Evolutionary conservation across 2,329 filamentous ascomycete species (phyloP).

Genomic region (Epichloe sibirici): DNA sequence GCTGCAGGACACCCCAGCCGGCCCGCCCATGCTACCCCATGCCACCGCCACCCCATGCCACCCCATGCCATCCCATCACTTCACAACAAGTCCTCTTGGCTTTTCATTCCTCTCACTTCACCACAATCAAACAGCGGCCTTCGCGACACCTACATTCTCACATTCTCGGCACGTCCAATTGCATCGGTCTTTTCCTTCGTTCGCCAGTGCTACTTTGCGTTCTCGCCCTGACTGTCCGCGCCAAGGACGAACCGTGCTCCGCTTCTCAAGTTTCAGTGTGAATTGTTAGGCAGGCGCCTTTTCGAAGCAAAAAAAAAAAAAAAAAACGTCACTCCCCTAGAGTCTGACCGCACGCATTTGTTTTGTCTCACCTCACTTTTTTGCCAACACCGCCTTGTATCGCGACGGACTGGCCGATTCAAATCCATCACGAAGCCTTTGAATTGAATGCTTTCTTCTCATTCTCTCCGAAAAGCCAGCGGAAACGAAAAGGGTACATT

Average conservation of each 20-base stretch:
- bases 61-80: neutral
- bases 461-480: neutral
- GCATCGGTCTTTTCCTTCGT: neutral
- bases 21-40: neutral
- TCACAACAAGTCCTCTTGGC: neutral
- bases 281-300: neutral
- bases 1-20: too few species aligned
- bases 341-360: neutral
- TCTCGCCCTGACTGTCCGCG: neutral
- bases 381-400: neutral
- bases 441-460: neutral
- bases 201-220: neutral
- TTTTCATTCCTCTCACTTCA: constrained; percentile 4
- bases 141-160: neutral
- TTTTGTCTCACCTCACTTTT: neutral
- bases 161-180: neutral
- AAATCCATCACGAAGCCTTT: too few species aligned
- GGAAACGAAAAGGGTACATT: neutral
- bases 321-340: neutral
- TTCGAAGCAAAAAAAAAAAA: neutral
- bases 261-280: neutral
- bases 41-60: too few species aligned
- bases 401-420: neutral
- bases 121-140: constrained; percentile 4
- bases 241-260: neutral